Percentiles rank a stretch among this genome's conserved stretches.
These are phyloP conservation scores for Rhododendron ferrugineum DNA, from an alignment of 148 eudicot species.

Conservation along the genomic window DNA sequence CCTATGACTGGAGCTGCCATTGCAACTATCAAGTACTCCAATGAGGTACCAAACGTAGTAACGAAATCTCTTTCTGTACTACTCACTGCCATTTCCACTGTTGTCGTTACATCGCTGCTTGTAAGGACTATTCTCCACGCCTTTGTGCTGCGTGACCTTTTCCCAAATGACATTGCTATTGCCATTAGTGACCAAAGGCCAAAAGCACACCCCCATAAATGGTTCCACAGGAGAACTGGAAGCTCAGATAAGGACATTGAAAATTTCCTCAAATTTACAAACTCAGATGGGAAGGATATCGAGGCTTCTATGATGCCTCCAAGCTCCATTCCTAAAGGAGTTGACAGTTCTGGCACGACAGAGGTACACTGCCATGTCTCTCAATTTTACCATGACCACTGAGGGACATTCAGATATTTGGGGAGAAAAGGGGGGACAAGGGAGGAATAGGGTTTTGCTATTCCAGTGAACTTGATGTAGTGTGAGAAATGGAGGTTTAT, in stretches of 20 bases:
- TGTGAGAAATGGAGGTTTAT: background rate
- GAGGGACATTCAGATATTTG: slow-evolving; percentile 3
- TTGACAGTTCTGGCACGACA: background rate
- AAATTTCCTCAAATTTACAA: slow-evolving; percentile 41
- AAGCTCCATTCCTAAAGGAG: slow-evolving; percentile 1
- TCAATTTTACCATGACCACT: background rate
- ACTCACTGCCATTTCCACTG: slow-evolving; percentile 45
- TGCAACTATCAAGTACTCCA: slow-evolving; percentile 69
- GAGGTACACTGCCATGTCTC: background rate
- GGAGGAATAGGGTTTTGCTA: background rate
- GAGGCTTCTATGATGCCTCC: slow-evolving; percentile 24
- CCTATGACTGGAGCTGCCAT: slow-evolving; percentile 93
- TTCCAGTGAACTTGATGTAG: background rate
- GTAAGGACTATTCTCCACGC: slow-evolving; percentile 65
- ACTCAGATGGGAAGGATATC: slow-evolving; percentile 32
- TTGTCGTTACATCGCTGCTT: slow-evolving; percentile 48
- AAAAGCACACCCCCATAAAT: slow-evolving; percentile 30
- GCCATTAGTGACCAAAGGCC: slow-evolving; percentile 74
- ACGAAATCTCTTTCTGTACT: slow-evolving; percentile 36
- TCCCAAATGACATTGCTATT: slow-evolving; percentile 85
- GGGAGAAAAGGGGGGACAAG: background rate
- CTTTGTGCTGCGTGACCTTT: slow-evolving; percentile 56
- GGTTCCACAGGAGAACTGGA: slow-evolving; percentile 46
- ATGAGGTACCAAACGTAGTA: slow-evolving; percentile 43
- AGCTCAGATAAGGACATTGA: slow-evolving; percentile 48